These are phyloP conservation scores for Ceratocystis harringtonii DNA, from an alignment of 2,329 filamentous ascomycete genomes.

Conservation along the genomic window DNA sequence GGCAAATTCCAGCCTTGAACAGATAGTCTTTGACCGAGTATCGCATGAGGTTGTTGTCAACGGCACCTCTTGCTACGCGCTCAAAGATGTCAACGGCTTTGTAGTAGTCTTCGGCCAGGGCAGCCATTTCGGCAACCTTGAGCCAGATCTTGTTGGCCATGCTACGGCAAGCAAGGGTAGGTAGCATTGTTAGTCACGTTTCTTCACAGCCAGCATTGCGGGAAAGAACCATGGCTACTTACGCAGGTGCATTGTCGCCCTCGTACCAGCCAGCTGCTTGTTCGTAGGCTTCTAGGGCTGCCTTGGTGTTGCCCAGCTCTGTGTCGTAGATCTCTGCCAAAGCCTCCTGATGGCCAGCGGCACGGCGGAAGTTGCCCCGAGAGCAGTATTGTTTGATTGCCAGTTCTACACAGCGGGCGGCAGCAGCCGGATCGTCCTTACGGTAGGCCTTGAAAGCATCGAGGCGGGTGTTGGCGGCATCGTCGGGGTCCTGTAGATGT, in stretches of 20 bases:
- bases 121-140: slow-evolving; percentile 79
- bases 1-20: slow-evolving; percentile 84
- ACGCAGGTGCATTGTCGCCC: slow-evolving; percentile 70
- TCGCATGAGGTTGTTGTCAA: slow-evolving; percentile 84
- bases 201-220: not conserved
- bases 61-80: slow-evolving; percentile 59
- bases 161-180: slow-evolving; percentile 28
- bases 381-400: slow-evolving; percentile 75
- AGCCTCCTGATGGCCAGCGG: slow-evolving; percentile 80
- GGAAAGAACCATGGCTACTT: slow-evolving; percentile 25
- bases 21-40: slow-evolving; percentile 94
- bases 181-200: not conserved
- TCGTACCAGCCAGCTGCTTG: slow-evolving; percentile 81
- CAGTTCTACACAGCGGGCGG: slow-evolving; percentile 61
- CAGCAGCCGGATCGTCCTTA: slow-evolving; percentile 69
- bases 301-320: slow-evolving; percentile 62
- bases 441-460: slow-evolving; percentile 94
- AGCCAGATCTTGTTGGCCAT: slow-evolving; percentile 88
- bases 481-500: slow-evolving; percentile 79
- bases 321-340: slow-evolving; percentile 75
- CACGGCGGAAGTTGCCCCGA: slow-evolving; percentile 81
- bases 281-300: slow-evolving; percentile 71
- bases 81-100: slow-evolving; percentile 73
- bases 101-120: slow-evolving; percentile 69
- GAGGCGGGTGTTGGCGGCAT: slow-evolving; percentile 73